These are phyloP conservation scores for Phlegmacium glaucopus DNA, from an alignment of 768 basidiomycete genomes.

Conservation along the genomic window DNA sequence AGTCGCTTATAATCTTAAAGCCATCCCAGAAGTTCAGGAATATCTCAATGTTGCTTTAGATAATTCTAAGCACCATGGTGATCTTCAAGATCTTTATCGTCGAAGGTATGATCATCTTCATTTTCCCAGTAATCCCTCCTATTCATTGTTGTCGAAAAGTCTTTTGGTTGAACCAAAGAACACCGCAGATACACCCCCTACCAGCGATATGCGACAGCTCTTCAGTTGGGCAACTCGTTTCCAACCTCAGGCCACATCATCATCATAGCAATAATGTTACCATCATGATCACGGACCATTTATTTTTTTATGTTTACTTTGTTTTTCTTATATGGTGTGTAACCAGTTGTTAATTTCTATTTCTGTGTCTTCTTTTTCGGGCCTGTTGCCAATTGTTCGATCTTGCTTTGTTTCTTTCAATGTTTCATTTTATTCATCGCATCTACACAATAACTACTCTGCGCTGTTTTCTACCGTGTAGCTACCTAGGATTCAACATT, in stretches of 20 bases:
- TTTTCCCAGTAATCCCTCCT: constrained; percentile 4
- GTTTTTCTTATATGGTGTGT: constrained; percentile 22
- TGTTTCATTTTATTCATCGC: constrained; percentile 8
- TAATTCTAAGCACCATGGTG: constrained; percentile 72
- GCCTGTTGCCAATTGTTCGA: constrained; percentile 10
- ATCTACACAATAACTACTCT: constrained; percentile 9
- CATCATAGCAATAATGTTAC: constrained; percentile 16
- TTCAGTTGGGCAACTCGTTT: constrained; percentile 78
- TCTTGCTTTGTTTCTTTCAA: constrained; percentile 10
- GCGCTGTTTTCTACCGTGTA: constrained; percentile 11
- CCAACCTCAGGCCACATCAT: constrained; percentile 32
- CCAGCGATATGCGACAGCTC: constrained; percentile 70
- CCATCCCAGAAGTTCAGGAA: constrained; percentile 84
- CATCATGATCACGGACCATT: constrained; percentile 11
- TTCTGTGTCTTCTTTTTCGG: constrained; percentile 14
- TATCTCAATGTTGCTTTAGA: constrained; percentile 75
- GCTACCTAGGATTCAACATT: constrained; percentile 10
- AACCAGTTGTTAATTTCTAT: constrained; percentile 13
- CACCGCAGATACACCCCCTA: constrained; percentile 63
- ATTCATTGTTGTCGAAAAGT: constrained; percentile 34
- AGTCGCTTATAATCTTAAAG: constrained; percentile 79
- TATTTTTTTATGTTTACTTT: constrained; percentile 27
- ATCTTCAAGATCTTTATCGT: constrained; percentile 81
- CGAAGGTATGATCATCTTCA: constrained; percentile 56
- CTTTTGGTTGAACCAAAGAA: constrained; percentile 83